Evolutionary conservation across 345 rosid genomes (phyloP), one percentile per base, ranked within the genome.

Genomic region (Turritis glabra): DNA sequence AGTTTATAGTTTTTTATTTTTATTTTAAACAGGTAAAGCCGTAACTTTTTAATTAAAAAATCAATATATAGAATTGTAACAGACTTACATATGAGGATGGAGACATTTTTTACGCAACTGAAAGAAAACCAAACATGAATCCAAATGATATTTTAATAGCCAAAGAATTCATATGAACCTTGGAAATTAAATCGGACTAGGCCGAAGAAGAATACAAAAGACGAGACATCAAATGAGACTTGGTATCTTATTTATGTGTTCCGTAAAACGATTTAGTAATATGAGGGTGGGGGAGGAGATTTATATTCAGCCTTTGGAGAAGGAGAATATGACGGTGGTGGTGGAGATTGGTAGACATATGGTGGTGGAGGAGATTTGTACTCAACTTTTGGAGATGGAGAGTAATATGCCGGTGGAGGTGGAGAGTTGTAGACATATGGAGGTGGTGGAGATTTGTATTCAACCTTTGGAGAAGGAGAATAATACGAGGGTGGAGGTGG

Each of bases 301-400:
- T 22, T 62, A 37, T 62, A 61, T 40, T 61, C 64, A 7, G 7
- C 32, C 17, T 58, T 58, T 11, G 64, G 64, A 58, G 64, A 58
- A 33, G 64, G 64, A 11, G 26, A 58, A 18, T 48, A 22, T 12
- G 43, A 38, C 0, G 29, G 44, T 32, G 46, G 58, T 13, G 70
- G 56, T 12, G 56, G 56, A 19, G 52, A 47, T 0, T 1, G 0
- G 13, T 47, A 47, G 2, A 47, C 25, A 47, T 47, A 47, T 47
- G 52, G 52, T 47, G 52, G 53, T 9, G 53, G 53, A 3, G 53
- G 54, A 17, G 69, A 64, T 44, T 47, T 47, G 19, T 64, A 65
- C 3, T 4, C 56, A 7, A 7, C 1, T 2, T 65, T 65, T 29
- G 70, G 70, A 21, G 65, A 5, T 0, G 30, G 65, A 5, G 30